These are phyloP conservation scores for Apiospora sp. DNA, from an alignment of 2,329 filamentous ascomycete species.

Conservation along the genomic window DNA sequence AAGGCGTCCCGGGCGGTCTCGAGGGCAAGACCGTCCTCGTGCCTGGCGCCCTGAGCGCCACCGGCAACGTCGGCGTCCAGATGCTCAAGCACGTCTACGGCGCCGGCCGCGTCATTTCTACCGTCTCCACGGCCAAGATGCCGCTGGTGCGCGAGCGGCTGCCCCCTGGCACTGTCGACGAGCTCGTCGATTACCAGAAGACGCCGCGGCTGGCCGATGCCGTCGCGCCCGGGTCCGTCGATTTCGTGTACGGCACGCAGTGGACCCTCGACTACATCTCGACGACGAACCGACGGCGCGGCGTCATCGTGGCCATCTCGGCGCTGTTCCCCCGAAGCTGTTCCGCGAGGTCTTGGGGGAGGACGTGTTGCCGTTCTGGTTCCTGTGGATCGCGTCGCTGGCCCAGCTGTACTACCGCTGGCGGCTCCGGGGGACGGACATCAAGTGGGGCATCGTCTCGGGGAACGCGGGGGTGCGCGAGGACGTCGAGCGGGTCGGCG, in stretches of 20 bases:
- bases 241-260: conserved; percentile 60
- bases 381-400: conserved; percentile 46
- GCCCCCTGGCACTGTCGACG: conserved; percentile 52
- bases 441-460: conserved; percentile 55
- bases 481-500: conserved; percentile 52
- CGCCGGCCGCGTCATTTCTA: conserved; percentile 56
- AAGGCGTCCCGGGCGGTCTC: conserved; percentile 44
- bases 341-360: conserved; percentile 43
- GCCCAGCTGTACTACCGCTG: conserved; percentile 51
- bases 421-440: conserved; percentile 52
- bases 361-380: conserved; percentile 44
- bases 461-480: conserved; percentile 49
- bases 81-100: conserved; percentile 59
- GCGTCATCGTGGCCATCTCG: conserved; percentile 52
- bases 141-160: conserved; percentile 50
- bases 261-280: conserved; percentile 45
- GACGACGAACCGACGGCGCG: conserved; percentile 47
- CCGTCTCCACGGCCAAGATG: conserved; percentile 61
- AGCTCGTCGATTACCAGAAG: conserved; percentile 59
- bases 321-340: conserved; percentile 45
- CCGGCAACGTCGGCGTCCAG: conserved; percentile 56
- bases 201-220: conserved; percentile 46
- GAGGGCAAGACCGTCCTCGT: conserved; percentile 61
- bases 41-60: conserved; percentile 57
- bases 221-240: conserved; percentile 53